Evolutionary conservation across 2,329 filamentous ascomycete species (phyloP).

Genomic region (Elsinoe australis): DNA sequence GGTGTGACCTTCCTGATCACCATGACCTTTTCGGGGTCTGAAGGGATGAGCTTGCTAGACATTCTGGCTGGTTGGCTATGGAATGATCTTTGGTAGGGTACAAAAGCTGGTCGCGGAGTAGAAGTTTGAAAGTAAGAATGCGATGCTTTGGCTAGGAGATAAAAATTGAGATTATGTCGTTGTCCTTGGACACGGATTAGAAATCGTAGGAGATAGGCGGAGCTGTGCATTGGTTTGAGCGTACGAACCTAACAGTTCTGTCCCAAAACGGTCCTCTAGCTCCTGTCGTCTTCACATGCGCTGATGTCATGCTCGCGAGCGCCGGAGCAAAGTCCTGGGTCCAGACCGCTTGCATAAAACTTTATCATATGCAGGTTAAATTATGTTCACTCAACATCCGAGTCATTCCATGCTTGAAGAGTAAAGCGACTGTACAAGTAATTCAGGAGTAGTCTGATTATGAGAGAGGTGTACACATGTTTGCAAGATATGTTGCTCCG

Average conservation of each 20-base stretch:
- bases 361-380: background rate
- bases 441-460: no score
- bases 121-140: no score
- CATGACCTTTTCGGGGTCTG: conserved; percentile 76
- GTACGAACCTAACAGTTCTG: background rate
- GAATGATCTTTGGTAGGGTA: background rate
- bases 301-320: conserved; percentile 7
- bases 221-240: conserved; percentile 1
- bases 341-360: conserved; percentile 1
- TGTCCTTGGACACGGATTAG: background rate
- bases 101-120: no score
- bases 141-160: no score
- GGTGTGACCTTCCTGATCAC: conserved; percentile 80
- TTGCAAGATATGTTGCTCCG: no score
- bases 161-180: no score
- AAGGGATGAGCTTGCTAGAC: conserved; percentile 36
- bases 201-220: background rate
- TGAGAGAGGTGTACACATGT: no score
- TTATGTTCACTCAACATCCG: conserved; percentile 14
- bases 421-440: no score
- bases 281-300: background rate
- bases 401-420: background rate
- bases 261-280: no score
- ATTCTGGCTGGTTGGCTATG: conserved; percentile 21
- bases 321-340: background rate